phyloP scores from a whole-genome alignment of 1,139 yeast genomes.

The Geotrichum aggregatum region DNA sequence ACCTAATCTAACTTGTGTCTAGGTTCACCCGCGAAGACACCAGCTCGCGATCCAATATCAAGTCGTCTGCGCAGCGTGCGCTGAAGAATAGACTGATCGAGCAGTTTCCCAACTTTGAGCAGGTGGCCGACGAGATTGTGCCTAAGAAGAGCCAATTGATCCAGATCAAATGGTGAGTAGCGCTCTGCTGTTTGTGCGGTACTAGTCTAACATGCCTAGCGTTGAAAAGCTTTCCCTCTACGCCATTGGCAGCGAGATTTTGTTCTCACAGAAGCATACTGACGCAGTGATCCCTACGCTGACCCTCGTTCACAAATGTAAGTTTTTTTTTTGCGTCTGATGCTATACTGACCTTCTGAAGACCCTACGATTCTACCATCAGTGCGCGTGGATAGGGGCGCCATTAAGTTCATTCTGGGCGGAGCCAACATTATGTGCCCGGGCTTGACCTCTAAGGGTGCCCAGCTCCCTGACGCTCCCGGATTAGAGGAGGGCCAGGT shows the following conservation, averaged over 20 bases:
- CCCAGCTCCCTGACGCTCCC: slow-evolving; percentile 68
- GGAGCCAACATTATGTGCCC: slow-evolving; percentile 99
- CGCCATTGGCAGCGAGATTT: slow-evolving; percentile 65
- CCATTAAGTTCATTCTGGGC: slow-evolving; percentile 85
- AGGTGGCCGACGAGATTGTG: slow-evolving; percentile 70
- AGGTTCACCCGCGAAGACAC: slow-evolving; percentile 83
- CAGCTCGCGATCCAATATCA: slow-evolving; percentile 85
- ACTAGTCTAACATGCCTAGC: slow-evolving; percentile 24
- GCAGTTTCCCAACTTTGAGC: slow-evolving; percentile 69
- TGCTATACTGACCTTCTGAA: slow-evolving; percentile 9
- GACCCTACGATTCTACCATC: slow-evolving; percentile 71
- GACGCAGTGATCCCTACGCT: slow-evolving; percentile 73
- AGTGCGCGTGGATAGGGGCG: slow-evolving; percentile 93
- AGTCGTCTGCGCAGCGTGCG: slow-evolving; percentile 87
- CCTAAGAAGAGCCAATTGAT: slow-evolving; percentile 90
- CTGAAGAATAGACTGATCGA: slow-evolving; percentile 66
- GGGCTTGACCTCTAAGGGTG: slow-evolving; percentile 90
- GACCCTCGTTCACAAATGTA: slow-evolving; percentile 62
- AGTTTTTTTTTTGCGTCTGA: background rate
- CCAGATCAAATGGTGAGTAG: slow-evolving; percentile 60
- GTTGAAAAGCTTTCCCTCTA: slow-evolving; percentile 84
- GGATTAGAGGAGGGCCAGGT: slow-evolving; percentile 57
- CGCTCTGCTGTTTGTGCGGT: background rate
- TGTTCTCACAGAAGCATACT: slow-evolving; percentile 78
- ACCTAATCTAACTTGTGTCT: background rate